Conservation (phyloP, 352 stramenopile genomes). For the Pythium rishiriense region DNA sequence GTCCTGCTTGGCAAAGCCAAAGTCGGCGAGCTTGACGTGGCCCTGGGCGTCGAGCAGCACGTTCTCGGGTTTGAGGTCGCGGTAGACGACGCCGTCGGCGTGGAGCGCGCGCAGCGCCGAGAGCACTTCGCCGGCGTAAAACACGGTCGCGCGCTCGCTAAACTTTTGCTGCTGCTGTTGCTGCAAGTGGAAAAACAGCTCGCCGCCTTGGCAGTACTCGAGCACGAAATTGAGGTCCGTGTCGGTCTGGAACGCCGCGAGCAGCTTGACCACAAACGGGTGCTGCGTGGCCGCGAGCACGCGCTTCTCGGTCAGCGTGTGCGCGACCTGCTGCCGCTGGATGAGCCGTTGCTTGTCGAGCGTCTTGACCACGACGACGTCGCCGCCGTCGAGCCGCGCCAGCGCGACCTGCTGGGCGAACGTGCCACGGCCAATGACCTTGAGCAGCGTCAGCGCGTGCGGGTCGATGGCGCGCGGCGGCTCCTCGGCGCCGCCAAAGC, state of each 20-base stretch:
- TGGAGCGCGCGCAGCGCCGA: constrained; percentile 57
- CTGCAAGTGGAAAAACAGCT: constrained; percentile 87
- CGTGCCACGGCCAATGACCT: constrained; percentile 84
- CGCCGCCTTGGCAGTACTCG: constrained; percentile 81
- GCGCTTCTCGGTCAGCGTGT: constrained; percentile 81
- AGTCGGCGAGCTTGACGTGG: constrained; percentile 83
- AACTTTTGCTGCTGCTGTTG: constrained; percentile 76
- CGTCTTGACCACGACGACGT: constrained; percentile 80
- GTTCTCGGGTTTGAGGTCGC: constrained; percentile 81
- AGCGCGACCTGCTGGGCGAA: constrained; percentile 84
- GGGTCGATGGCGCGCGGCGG: constrained; percentile 38
- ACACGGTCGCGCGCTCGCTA: constrained; percentile 52
- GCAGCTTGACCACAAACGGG: constrained; percentile 79
- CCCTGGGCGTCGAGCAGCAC: constrained; percentile 73
- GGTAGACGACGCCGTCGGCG: constrained; percentile 46
- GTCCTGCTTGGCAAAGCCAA: constrained; percentile 79
- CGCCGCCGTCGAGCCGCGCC: constrained; percentile 42
- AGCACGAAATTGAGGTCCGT: constrained; percentile 82
- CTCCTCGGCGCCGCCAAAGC: constrained; percentile 2
- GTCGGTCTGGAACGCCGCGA: constrained; percentile 73
- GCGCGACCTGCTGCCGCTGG: constrained; percentile 72
- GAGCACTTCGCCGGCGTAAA: constrained; percentile 81
- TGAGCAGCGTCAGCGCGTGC: constrained; percentile 74
- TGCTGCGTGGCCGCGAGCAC: constrained; percentile 65
- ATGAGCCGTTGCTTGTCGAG: constrained; percentile 77